Base-by-base conservation (phyloP, 768 basidiomycete species). In the Amanita muscaria region DNA sequence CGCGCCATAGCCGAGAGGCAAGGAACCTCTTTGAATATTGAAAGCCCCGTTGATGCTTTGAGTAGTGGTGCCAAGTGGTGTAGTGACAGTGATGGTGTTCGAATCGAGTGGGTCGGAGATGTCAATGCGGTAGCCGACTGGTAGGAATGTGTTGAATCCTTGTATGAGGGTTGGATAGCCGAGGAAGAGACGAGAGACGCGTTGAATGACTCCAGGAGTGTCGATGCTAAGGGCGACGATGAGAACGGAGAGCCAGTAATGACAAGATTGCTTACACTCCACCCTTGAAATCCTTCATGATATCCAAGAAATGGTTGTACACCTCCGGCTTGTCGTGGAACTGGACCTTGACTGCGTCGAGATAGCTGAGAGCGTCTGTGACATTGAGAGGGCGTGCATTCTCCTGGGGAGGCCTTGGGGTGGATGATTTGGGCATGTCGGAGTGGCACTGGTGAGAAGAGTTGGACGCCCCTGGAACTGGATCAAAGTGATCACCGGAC, bases 251-350 rank as follows among this genome's bases (percentile, higher is more conserved):
- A 51, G 44, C 38, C 49, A 36, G 21, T 38, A 51, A 38, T 38
- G 36, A 36, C 50, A 33, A 50, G 30, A 30, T 48, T 21, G 55
- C 88, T 68, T 62, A 91, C 88, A 67, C 70, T 66, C 94, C 89
- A 56, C 90, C 89, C 69, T 99, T 99, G 64, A 99, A 99, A 61
- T 98, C 93, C 70, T 97, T 97, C 96, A 96, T 96, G 59, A 96
- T 93, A 61, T 94, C 90, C 63, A 93, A 64, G 59, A 92, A 91
- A 52, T 83, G 76, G 61, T 96, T 94, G 72, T 96, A 96, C 21
- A 94, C 90, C 56, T 92, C 88, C 15, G 91, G 91, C 61, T 82
- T 80, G 59, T 88, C 83, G 36, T 79, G 73, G 61, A 94, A 96
- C 67, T 91, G 87, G 33, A 78, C 72, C 70, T 94, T 96, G 67